Evolutionary conservation across 2,329 filamentous ascomycete species (phyloP).

Genomic region (Penicillium sp.): DNA sequence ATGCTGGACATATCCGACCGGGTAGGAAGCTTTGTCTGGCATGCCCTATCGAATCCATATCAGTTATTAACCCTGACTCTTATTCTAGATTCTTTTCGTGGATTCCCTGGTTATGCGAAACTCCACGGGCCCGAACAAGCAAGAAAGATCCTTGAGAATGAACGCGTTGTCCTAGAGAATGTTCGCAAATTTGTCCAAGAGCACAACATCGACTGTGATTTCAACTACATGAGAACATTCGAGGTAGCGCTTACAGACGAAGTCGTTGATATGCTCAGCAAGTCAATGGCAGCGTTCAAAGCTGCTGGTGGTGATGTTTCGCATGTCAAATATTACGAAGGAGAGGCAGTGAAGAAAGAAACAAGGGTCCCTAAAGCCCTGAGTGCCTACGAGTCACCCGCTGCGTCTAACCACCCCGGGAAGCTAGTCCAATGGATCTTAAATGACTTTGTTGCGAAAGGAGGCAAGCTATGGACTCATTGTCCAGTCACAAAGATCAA

Average conservation of each 20-base stretch:
- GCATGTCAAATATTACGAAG: constrained; percentile 1
- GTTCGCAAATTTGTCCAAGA: background rate
- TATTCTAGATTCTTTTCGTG: constrained; percentile 2
- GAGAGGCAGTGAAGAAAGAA: background rate
- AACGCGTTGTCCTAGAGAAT: constrained; percentile 1
- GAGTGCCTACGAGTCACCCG: constrained; percentile 3
- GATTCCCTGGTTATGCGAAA: constrained; percentile 1
- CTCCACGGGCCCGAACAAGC: constrained; percentile 6
- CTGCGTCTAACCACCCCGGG: constrained; percentile 6
- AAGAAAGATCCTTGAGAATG: constrained; percentile 5
- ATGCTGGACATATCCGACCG: constrained; percentile 48
- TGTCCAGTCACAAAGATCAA: constrained; percentile 1
- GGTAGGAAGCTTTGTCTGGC: background rate
- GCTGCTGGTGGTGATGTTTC: constrained; percentile 4
- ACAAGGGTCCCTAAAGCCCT: background rate
- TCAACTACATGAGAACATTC: constrained; percentile 1
- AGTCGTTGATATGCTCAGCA: background rate
- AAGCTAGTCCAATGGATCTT: constrained; percentile 12
- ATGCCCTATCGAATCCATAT: background rate
- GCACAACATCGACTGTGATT: constrained; percentile 1
- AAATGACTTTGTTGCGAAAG: constrained; percentile 5
- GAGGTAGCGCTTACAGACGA: constrained; percentile 1
- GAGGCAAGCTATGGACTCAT: constrained; percentile 7
- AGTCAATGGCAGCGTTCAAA: background rate
- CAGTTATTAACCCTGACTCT: background rate